Percentiles rank a stretch among this genome's conserved stretches.
These are phyloP conservation scores for Alisma plantagoaquatica DNA, from an alignment of 106 monocot species.

Conservation along the genomic window DNA sequence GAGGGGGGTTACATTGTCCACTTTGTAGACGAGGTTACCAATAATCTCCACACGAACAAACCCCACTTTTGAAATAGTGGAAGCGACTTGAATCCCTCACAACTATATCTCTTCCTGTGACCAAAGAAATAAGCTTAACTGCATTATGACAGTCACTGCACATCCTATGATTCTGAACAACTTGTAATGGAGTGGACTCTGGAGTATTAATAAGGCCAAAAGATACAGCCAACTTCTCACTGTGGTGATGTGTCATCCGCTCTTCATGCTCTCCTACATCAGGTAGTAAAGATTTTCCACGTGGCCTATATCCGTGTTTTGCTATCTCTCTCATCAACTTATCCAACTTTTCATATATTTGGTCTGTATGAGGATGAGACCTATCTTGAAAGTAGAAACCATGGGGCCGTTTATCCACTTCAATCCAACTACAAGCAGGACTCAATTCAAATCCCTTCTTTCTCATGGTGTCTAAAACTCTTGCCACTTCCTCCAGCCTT, in stretches of 20 bases:
- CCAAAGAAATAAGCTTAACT: slow-evolving; percentile 44
- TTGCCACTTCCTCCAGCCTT: slow-evolving; percentile 42
- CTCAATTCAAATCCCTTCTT: slow-evolving; percentile 42
- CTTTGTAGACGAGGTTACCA: no score
- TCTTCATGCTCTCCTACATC: slow-evolving; percentile 51
- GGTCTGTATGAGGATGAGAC: slow-evolving; percentile 41
- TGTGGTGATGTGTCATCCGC: slow-evolving; percentile 30
- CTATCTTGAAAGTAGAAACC: slow-evolving; percentile 61
- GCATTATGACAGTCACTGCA: slow-evolving; percentile 63
- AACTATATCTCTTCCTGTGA: slow-evolving; percentile 64
- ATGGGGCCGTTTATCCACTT: slow-evolving; percentile 57
- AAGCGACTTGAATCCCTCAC: slow-evolving; percentile 78
- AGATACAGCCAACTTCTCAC: slow-evolving; percentile 70
- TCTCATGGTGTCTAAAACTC: slow-evolving; percentile 41
- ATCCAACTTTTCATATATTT: slow-evolving; percentile 59
- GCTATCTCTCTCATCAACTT: slow-evolving; percentile 43
- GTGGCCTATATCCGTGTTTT: slow-evolving; percentile 39
- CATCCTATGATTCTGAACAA: slow-evolving; percentile 63
- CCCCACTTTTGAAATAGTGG: slow-evolving; percentile 76
- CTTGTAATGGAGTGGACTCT: slow-evolving; percentile 36
- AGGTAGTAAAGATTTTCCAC: slow-evolving; percentile 41
- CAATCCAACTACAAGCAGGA: slow-evolving; percentile 83
- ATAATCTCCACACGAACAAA: slow-evolving; percentile 62
- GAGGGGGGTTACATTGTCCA: no score
- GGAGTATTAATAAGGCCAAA: slow-evolving; percentile 75